Evolutionary conservation across 2,329 filamentous ascomycete species (phyloP).

Genomic region (Xylariaceae sp.): DNA sequence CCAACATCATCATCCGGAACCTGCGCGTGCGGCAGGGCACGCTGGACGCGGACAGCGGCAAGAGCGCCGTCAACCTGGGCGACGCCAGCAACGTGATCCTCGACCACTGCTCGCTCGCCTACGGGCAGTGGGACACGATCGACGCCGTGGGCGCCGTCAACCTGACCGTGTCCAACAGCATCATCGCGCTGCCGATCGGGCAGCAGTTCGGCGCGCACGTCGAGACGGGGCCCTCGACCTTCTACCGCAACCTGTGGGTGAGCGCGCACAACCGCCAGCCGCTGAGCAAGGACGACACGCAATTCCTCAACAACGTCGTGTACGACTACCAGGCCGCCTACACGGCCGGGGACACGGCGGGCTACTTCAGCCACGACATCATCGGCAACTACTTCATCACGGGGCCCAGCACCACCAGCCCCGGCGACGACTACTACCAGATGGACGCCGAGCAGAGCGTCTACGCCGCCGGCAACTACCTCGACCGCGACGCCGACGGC

Average conservation of each 20-base stretch:
- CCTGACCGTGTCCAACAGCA: conserved; percentile 44
- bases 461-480: conserved; percentile 44
- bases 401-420: conserved; percentile 42
- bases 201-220: no score
- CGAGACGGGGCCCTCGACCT: no score
- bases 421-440: conserved; percentile 47
- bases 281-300: conserved; percentile 49
- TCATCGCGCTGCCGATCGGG: no score
- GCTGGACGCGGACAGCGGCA: conserved; percentile 37
- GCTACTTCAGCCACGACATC: conserved; percentile 41
- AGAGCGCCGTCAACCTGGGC: conserved; percentile 46
- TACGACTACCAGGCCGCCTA: conserved; percentile 33
- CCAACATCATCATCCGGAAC: conserved; percentile 48
- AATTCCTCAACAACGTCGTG: conserved; percentile 38
- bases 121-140: conserved; percentile 50
- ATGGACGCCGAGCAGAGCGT: not conserved
- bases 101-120: conserved; percentile 45
- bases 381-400: conserved; percentile 51
- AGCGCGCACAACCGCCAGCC: conserved; percentile 51
- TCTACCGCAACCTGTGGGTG: conserved; percentile 49
- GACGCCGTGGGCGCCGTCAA: conserved; percentile 42
- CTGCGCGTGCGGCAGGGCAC: conserved; percentile 47
- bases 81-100: conserved; percentile 47
- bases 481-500: conserved; percentile 43
- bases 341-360: conserved; percentile 43